These are phyloP conservation scores for Suillus tomentosus DNA, from an alignment of 768 basidiomycete genomes.

Conservation along the genomic window DNA sequence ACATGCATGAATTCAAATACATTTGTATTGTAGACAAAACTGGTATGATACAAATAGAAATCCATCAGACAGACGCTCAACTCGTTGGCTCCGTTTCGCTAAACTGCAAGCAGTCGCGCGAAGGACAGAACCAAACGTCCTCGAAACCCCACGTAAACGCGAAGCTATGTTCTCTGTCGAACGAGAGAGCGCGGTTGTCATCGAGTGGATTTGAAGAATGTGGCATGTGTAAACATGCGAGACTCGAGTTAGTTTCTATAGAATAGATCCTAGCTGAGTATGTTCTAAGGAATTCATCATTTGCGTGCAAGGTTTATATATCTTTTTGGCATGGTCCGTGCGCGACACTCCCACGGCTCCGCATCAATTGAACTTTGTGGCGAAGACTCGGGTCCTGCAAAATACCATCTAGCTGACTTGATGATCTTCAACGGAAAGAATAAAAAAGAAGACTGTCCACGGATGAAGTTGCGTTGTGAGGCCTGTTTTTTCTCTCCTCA, in stretches of 20 bases:
- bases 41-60: slow-evolving; percentile 25
- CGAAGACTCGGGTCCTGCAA: no score
- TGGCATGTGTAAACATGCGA: slow-evolving; percentile 79
- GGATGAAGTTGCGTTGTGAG: background rate
- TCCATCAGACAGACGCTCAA: slow-evolving; percentile 67
- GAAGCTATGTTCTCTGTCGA: slow-evolving; percentile 63
- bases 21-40: background rate
- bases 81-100: slow-evolving; percentile 46
- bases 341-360: slow-evolving; percentile 7
- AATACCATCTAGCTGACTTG: background rate
- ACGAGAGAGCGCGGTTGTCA: slow-evolving; percentile 67
- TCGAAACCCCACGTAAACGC: slow-evolving; percentile 45
- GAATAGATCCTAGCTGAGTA: slow-evolving; percentile 82
- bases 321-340: slow-evolving; percentile 36
- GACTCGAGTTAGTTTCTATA: slow-evolving; percentile 80
- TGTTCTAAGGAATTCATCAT: slow-evolving; percentile 54
- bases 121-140: slow-evolving; percentile 57
- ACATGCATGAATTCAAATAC: background rate
- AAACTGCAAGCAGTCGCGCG: slow-evolving; percentile 30
- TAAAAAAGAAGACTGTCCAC: background rate
- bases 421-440: background rate
- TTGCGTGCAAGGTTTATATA: slow-evolving; percentile 34
- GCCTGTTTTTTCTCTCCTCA: background rate
- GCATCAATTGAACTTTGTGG: no score
- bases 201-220: slow-evolving; percentile 72